Percentiles rank a stretch among this genome's conserved stretches.
Conservation (phyloP, 2,329 filamentous ascomycete species). For the Fusarium musae region DNA sequence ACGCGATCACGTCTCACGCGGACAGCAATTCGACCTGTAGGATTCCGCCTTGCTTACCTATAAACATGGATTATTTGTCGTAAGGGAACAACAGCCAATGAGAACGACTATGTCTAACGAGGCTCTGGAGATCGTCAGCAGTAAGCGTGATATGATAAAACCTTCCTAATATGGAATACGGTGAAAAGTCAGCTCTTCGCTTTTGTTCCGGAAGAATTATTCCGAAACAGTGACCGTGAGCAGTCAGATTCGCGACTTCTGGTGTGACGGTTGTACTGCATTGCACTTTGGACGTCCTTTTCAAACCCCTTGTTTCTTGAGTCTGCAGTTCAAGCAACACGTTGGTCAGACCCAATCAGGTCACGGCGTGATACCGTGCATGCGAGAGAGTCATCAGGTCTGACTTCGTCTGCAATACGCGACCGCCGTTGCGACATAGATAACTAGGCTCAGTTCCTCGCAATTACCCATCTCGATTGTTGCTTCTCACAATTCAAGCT, state of each 20-base stretch:
- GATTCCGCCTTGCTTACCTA: not conserved
- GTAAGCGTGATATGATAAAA: not conserved
- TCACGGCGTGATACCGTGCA: not conserved
- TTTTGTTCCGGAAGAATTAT: not conserved
- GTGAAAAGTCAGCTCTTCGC: not conserved
- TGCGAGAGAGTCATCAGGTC: not conserved
- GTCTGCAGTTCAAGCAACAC: not conserved
- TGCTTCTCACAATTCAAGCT: not conserved
- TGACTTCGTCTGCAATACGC: rapidly evolving
- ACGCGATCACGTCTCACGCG: not conserved
- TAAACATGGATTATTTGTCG: not conserved
- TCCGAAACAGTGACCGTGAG: not conserved
- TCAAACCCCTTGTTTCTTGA: not conserved
- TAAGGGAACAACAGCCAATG: not conserved
- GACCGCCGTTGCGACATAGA: not conserved
- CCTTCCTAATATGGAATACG: not conserved
- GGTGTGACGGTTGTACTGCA: not conserved
- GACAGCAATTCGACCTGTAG: not conserved
- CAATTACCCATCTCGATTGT: rapidly evolving
- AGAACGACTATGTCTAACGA: rapidly evolving
- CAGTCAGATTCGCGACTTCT: not conserved
- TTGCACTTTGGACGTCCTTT: not conserved
- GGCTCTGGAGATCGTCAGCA: not conserved
- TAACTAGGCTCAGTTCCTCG: not conserved
- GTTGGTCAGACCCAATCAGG: not conserved